Conservation (phyloP, 306 rosid species). For the Sophora flavescens region DNA sequence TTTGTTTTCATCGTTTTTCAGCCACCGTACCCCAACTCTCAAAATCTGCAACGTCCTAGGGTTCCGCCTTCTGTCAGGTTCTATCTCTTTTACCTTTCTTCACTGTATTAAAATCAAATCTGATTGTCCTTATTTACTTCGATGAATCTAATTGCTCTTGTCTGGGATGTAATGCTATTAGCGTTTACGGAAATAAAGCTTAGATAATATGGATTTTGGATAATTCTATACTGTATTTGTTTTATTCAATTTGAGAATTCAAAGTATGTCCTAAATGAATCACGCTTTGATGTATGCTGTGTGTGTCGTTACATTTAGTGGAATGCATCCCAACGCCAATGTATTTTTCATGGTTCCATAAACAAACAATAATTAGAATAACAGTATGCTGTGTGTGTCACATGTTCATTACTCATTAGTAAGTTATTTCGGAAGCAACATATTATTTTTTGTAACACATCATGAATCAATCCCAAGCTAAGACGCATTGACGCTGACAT, state of each 20-base stretch:
- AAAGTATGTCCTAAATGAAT: not conserved
- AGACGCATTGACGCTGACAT: no score
- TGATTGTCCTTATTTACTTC: no score
- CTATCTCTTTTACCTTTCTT: not conserved
- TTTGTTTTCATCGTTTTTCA: not conserved
- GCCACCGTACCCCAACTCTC: not conserved
- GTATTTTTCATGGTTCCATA: no score
- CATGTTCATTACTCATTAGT: not conserved
- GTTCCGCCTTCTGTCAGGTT: slow-evolving; percentile 2
- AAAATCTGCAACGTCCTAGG: not conserved
- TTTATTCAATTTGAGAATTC: not conserved
- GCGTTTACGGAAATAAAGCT: not conserved
- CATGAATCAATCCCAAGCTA: no score
- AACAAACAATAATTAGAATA: no score
- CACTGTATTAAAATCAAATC: not conserved
- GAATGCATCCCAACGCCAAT: not conserved
- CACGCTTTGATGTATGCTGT: no score
- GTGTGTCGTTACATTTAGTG: not conserved
- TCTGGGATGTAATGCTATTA: no score
- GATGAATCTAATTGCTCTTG: no score
- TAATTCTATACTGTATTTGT: not conserved
- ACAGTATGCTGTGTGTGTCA: not conserved
- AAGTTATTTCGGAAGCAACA: not conserved
- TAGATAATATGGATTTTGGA: not conserved
- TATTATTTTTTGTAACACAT: no score